Evolutionary conservation across 345 rosid species (phyloP).

Genomic region (Rhizophora apiculata): DNA sequence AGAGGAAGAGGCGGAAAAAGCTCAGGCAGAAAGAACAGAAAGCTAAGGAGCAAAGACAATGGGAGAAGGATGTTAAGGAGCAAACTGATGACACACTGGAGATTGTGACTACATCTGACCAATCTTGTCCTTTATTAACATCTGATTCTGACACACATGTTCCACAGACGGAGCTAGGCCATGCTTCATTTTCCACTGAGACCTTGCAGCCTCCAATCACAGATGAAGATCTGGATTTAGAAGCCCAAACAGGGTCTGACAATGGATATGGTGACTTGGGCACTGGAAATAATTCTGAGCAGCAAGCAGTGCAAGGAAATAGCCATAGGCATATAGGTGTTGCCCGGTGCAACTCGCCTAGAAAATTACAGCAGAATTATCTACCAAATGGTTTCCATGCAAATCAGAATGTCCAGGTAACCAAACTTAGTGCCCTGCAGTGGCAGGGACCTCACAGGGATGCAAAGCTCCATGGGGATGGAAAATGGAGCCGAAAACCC

Average conservation of each 20-base stretch:
- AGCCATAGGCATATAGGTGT: slow-evolving; percentile 27
- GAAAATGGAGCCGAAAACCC: slow-evolving; percentile 75
- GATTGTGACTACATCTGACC: slow-evolving; percentile 43
- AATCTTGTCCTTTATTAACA: slow-evolving; percentile 35
- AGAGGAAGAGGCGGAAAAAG: slow-evolving; percentile 78
- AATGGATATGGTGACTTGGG: slow-evolving; percentile 34
- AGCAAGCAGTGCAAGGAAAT: slow-evolving; percentile 28
- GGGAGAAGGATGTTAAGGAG: slow-evolving; percentile 34
- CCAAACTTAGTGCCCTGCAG: slow-evolving; percentile 44
- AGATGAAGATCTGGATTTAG: slow-evolving; percentile 41
- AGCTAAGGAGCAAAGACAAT: slow-evolving; percentile 62
- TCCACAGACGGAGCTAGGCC: slow-evolving; percentile 33
- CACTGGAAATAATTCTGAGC: slow-evolving; percentile 35
- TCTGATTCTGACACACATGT: slow-evolving; percentile 44
- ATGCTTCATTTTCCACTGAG: slow-evolving; percentile 36
- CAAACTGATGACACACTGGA: slow-evolving; percentile 41
- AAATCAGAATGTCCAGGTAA: slow-evolving; percentile 35
- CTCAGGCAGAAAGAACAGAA: slow-evolving; percentile 81
- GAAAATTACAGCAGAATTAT: slow-evolving; percentile 42
- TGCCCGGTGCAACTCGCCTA: slow-evolving; percentile 35
- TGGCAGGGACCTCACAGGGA: slow-evolving; percentile 59
- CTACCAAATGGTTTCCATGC: slow-evolving; percentile 45
- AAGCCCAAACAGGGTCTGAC: slow-evolving; percentile 37
- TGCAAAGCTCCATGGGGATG: slow-evolving; percentile 37
- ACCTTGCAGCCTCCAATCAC: slow-evolving; percentile 30